A percentile compares a stretch with the other conserved stretches of the same genome.
These are phyloP conservation scores for Toxoplasma gondii DNA, from an alignment of 169 alveolate species.

Conservation along the genomic window DNA sequence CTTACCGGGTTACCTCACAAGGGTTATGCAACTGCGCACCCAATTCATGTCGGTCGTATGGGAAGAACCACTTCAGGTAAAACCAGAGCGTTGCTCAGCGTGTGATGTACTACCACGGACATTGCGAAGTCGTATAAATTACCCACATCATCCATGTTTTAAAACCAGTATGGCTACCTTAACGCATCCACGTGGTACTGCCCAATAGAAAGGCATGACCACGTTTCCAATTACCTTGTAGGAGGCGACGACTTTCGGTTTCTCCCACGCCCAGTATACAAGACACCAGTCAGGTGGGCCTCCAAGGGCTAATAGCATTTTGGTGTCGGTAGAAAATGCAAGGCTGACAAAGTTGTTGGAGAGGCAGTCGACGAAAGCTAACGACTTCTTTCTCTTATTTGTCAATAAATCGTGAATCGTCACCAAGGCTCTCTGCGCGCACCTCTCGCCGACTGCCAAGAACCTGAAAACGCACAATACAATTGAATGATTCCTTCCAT, in stretches of 20 bases:
- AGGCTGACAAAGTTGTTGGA: constrained; percentile 78
- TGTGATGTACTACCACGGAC: no score
- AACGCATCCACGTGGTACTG: no score
- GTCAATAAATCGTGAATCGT: constrained; percentile 77
- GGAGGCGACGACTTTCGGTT: constrained; percentile 72
- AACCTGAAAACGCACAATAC: constrained; percentile 12
- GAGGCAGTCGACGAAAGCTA: constrained; percentile 76
- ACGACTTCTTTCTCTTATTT: constrained; percentile 74
- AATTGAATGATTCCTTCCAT: background rate
- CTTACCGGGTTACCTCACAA: no score
- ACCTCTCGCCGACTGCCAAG: constrained; percentile 80
- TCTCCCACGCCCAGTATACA: constrained; percentile 85
- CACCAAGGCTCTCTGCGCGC: constrained; percentile 79
- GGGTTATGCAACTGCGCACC: no score
- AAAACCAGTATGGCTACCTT: no score
- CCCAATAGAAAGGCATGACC: no score
- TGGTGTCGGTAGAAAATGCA: constrained; percentile 81
- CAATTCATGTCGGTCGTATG: no score
- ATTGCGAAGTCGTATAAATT: no score
- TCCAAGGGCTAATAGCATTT: constrained; percentile 78
- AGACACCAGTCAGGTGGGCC: constrained; percentile 85
- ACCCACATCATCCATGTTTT: no score
- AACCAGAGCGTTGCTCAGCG: no score
- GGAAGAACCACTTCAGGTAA: no score
- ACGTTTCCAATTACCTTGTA: constrained; percentile 25